phyloP scores from a whole-genome alignment of 495 filamentous ascomycete species.

The Hyaloscypha hepaticicola region DNA sequence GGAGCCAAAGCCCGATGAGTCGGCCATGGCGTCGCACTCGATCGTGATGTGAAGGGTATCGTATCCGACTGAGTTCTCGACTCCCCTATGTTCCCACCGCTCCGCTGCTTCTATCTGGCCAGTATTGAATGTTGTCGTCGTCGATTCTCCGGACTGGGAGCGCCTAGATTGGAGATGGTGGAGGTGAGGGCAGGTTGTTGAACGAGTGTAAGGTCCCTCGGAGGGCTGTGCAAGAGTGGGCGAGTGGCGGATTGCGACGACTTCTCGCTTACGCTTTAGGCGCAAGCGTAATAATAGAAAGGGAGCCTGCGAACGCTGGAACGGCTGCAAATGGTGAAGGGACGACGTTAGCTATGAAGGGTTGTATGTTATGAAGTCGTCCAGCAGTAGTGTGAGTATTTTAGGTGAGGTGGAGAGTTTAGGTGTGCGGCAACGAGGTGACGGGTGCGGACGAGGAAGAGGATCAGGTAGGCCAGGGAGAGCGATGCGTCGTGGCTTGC shows the following conservation, averaged over 20 bases:
- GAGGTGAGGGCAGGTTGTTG: conserved; percentile 8
- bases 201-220: conserved; percentile 13
- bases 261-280: conserved; percentile 18
- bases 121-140: conserved; percentile 12
- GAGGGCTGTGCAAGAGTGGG: not conserved
- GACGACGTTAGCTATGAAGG: not conserved
- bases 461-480: not conserved
- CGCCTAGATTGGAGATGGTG: conserved; percentile 13
- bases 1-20: conserved; percentile 28
- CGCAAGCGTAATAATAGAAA: conserved; percentile 20
- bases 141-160: conserved; percentile 14
- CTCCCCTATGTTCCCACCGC: conserved; percentile 18
- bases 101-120: conserved; percentile 17
- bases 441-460: not conserved
- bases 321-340: not conserved
- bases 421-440: not conserved
- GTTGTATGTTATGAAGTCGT: not conserved
- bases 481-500: conserved; percentile 1
- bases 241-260: not conserved
- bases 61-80: conserved; percentile 17
- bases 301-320: not conserved
- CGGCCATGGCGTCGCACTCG: conserved; percentile 29
- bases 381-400: not conserved
- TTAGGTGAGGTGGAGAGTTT: not conserved
- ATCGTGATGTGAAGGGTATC: conserved; percentile 24